phyloP scores from a whole-genome alignment of 768 basidiomycete genomes.

The Pisolithus orientalis region DNA sequence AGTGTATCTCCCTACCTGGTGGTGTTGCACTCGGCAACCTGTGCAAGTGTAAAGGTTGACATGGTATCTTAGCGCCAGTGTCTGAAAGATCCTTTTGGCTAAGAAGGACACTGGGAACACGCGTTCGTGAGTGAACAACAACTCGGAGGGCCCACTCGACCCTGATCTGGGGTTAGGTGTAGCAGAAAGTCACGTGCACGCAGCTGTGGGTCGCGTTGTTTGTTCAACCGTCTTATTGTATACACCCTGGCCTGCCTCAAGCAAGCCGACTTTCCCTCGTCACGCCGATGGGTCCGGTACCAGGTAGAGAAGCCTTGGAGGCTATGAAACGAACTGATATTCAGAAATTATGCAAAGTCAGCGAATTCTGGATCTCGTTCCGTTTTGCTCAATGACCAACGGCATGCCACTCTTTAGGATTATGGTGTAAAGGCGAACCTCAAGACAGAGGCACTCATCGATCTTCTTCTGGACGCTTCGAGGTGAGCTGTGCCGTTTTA shows the following conservation, averaged over 20 bases:
- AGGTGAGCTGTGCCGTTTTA: constrained; percentile 31
- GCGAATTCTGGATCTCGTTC: constrained; percentile 9
- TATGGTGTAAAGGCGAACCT: constrained; percentile 79
- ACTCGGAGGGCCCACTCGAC: not conserved
- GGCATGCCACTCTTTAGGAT: constrained; percentile 40
- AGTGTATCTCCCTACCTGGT: constrained; percentile 32
- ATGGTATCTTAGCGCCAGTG: constrained; percentile 7
- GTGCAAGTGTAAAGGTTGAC: constrained; percentile 42
- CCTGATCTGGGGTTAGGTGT: constrained; percentile 4
- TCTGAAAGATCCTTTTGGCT: not conserved
- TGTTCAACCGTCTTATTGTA: constrained; percentile 29
- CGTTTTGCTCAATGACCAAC: constrained; percentile 6
- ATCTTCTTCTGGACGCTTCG: constrained; percentile 55
- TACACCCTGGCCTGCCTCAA: constrained; percentile 7
- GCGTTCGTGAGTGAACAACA: no score
- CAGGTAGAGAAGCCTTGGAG: constrained; percentile 41
- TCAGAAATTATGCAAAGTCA: constrained; percentile 61
- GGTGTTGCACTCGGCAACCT: constrained; percentile 58
- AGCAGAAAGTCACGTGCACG: constrained; percentile 27
- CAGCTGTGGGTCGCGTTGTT: constrained; percentile 44
- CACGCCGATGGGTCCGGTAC: constrained; percentile 35
- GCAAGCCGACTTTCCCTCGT: constrained; percentile 1
- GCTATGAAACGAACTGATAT: constrained; percentile 47
- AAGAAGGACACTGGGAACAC: no score
- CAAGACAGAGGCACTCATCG: constrained; percentile 74